phyloP scores from a whole-genome alignment of 176 grass and related monocot genomes.

The Rhynchospora pubera region DNA sequence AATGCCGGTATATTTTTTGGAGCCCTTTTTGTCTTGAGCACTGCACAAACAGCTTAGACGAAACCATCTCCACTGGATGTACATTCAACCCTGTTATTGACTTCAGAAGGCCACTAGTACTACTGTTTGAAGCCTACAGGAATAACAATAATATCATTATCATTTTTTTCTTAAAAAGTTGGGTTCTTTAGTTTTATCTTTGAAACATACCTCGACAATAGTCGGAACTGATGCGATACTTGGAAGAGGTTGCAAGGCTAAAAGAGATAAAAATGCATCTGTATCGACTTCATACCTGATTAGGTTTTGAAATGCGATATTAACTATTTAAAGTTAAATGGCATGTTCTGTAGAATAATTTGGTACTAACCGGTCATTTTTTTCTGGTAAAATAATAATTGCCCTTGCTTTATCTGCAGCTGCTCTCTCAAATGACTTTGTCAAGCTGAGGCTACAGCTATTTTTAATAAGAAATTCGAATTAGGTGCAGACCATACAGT shows the following conservation, averaged over 20 bases:
- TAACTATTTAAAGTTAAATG: slow-evolving; percentile 1
- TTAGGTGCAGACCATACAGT: slow-evolving; percentile 11
- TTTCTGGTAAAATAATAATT: slow-evolving; percentile 71
- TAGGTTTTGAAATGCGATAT: slow-evolving; percentile 36
- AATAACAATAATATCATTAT: slow-evolving; percentile 32
- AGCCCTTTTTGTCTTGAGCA: slow-evolving; percentile 96
- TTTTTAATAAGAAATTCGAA: slow-evolving; percentile 24
- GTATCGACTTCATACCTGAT: slow-evolving; percentile 97
- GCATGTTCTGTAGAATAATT: neutral
- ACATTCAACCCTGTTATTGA: slow-evolving; percentile 94
- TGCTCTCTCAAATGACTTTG: slow-evolving; percentile 95
- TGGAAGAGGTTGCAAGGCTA: slow-evolving; percentile 82
- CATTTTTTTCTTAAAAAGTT: slow-evolving; percentile 17
- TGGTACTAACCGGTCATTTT: slow-evolving; percentile 62
- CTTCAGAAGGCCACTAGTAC: slow-evolving; percentile 73
- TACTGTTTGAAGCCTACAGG: slow-evolving; percentile 78
- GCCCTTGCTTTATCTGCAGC: slow-evolving; percentile 87
- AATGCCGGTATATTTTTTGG: slow-evolving; percentile 87
- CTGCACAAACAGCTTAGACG: slow-evolving; percentile 95
- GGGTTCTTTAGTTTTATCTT: slow-evolving; percentile 5
- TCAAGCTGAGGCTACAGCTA: slow-evolving; percentile 86
- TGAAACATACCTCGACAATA: slow-evolving; percentile 77
- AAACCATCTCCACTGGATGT: slow-evolving; percentile 89
- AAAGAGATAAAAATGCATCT: slow-evolving; percentile 85
- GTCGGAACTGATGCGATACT: slow-evolving; percentile 68